Percentiles rank a stretch among this genome's conserved stretches.
phyloP scores from a whole-genome alignment of 202 grass and related monocot species.

The Tripidium arundinaceum region DNA sequence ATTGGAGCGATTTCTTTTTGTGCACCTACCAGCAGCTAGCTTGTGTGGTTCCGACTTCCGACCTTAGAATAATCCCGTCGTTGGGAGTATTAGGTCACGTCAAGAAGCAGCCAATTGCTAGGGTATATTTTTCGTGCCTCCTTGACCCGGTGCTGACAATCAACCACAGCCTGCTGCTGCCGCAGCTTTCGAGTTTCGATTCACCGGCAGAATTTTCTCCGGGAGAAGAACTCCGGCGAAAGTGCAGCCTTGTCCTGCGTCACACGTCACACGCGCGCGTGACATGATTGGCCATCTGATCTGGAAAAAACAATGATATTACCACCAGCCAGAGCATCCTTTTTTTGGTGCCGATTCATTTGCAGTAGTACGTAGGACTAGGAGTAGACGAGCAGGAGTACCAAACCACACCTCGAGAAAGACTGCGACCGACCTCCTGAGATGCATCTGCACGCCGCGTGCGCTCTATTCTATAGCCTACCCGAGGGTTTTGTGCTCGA shows the following conservation, averaged over 20 bases:
- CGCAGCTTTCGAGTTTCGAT: not conserved
- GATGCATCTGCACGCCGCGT: not conserved
- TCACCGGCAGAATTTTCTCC: slow-evolving; percentile 13
- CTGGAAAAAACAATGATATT: not conserved
- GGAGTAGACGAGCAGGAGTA: too few relatives aligned
- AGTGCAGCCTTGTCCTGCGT: slow-evolving; percentile 33
- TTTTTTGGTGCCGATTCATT: not conserved
- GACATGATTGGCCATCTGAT: slow-evolving; percentile 34
- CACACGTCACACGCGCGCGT: slow-evolving; percentile 22
- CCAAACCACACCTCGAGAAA: not conserved
- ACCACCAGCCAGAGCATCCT: not conserved
- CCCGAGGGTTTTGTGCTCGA: not conserved
- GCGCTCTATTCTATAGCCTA: too few relatives aligned
- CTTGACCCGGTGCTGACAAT: slow-evolving; percentile 19
- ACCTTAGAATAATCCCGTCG: slow-evolving; percentile 3
- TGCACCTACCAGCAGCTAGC: not conserved
- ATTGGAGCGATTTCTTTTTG: not conserved
- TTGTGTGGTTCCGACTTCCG: not conserved
- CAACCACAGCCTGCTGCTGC: not conserved
- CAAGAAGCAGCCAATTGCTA: slow-evolving; percentile 6
- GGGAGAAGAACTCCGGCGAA: slow-evolving; percentile 19
- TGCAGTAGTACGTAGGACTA: too few relatives aligned
- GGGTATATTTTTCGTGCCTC: not conserved
- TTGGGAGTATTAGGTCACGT: slow-evolving; percentile 36
- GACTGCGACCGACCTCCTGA: not conserved